Conservation (phyloP, 2,329 filamentous ascomycete species). For the Fusarium albosuccineum region DNA sequence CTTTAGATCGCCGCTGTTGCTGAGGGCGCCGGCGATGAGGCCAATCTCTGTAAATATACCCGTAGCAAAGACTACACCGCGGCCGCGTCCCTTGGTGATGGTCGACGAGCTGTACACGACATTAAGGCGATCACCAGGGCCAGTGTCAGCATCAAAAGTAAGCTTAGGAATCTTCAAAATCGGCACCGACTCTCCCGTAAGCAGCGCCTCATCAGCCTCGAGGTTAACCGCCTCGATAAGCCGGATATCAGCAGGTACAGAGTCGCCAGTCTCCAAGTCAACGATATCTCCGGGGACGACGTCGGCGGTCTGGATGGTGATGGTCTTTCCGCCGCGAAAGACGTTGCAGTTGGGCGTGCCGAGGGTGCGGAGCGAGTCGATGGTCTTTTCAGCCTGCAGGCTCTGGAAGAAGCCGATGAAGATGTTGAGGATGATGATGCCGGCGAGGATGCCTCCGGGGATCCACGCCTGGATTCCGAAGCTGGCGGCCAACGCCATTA, state of each 20-base stretch:
- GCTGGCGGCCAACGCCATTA: constrained; percentile 70
- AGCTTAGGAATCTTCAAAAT: constrained; percentile 62
- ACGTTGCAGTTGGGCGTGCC: constrained; percentile 54
- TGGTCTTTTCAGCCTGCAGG: constrained; percentile 57
- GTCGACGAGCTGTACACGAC: constrained; percentile 70
- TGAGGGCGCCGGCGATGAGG: constrained; percentile 63
- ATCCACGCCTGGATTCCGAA: constrained; percentile 67
- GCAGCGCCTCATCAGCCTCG: constrained; percentile 72
- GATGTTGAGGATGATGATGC: constrained; percentile 66
- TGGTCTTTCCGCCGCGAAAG: constrained; percentile 53
- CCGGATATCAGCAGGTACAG: constrained; percentile 68
- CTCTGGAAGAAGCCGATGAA: constrained; percentile 62
- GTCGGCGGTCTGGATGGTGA: constrained; percentile 50
- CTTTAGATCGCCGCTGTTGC: constrained; percentile 30
- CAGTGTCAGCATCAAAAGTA: constrained; percentile 53
- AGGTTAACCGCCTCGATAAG: constrained; percentile 70
- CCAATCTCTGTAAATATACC: constrained; percentile 72
- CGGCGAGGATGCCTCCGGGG: constrained; percentile 65
- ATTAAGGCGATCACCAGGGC: constrained; percentile 67
- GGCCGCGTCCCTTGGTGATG: constrained; percentile 69
- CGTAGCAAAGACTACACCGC: constrained; percentile 71
- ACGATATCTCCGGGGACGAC: constrained; percentile 70
- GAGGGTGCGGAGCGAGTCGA: constrained; percentile 55
- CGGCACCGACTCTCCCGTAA: constrained; percentile 72
- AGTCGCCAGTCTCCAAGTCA: constrained; percentile 64